Evolutionary conservation across 306 rosid genomes (phyloP).

Genomic region (Abrus pulchellus): DNA sequence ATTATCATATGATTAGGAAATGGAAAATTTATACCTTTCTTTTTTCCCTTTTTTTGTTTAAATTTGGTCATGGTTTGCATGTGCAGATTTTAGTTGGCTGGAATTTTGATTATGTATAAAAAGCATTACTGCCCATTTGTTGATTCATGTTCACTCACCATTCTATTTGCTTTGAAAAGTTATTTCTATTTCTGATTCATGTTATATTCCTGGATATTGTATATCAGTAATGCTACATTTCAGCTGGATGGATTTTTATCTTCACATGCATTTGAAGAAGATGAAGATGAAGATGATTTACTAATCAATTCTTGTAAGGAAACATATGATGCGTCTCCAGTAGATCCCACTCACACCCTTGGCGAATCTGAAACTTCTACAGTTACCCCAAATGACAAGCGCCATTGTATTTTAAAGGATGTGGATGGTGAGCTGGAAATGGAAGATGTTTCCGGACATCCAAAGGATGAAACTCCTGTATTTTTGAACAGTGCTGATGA

Average conservation of each 20-base stretch:
- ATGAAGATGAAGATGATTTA: constrained; percentile 81
- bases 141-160: constrained; percentile 21
- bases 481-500: constrained; percentile 57
- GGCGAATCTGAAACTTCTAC: constrained; percentile 79
- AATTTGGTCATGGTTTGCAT: constrained; percentile 17
- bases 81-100: constrained; percentile 37
- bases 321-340: constrained; percentile 59
- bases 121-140: constrained; percentile 25
- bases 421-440: constrained; percentile 98
- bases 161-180: constrained; percentile 3
- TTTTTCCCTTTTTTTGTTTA: background rate
- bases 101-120: constrained; percentile 14
- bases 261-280: constrained; percentile 83
- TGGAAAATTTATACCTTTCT: background rate
- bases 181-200: constrained; percentile 44
- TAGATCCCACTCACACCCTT: constrained; percentile 54
- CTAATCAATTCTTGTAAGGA: constrained; percentile 67
- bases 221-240: constrained; percentile 94
- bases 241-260: constrained; percentile 92
- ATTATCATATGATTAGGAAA: background rate
- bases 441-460: constrained; percentile 98
- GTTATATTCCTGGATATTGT: constrained; percentile 44
- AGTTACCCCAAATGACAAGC: constrained; percentile 89
- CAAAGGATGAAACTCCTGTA: constrained; percentile 75
- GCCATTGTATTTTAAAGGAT: constrained; percentile 94